Base-by-base conservation (phyloP, 768 basidiomycete species). In the Lactarius quietus region DNA sequence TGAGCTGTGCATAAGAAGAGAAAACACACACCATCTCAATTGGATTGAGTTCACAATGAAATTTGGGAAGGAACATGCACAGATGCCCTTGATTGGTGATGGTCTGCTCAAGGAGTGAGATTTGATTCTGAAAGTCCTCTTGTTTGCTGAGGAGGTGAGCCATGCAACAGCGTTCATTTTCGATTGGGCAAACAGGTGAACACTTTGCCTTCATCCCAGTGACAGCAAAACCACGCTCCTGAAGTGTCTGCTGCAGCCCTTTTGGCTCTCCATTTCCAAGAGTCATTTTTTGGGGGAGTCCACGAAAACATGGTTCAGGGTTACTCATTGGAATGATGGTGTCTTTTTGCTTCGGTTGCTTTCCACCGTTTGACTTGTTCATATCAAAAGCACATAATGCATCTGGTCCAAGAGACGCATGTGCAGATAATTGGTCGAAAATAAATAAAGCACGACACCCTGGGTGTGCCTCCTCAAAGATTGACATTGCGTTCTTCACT, bases 111-210 rank as follows among this genome's bases (percentile, higher is more conserved):
- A 59, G 45, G 6, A 51, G 18, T 6, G 58, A 59, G 0, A 8
- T 18, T 15, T 59, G 58, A 0, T 33, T 1, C 1, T 1, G 1
- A 15, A 59, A 59, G 23, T 59, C n/a, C 1, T 48, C 31, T 10
- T 59, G 45, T 15, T 51, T n/a, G 43, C 58, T 59, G 33, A 59
- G 58, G 17, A 51, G 43, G 28, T n/a, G 10, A 6, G 57, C 58
- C 58, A 59, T 59, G 45, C 58, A 59, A 15, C 33, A 59, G 2
- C 23, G 8, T 5, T 48, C 18, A 10, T 48, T 59, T 7, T 59
- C 20, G 1, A 31, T 4, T 10, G 59, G 33, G 20, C 45, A 59
- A 17, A 59, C n/a, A 6, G 59, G 59, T 20, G n/a, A 31, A 6
- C 59, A 59, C 10, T 48, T 35, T 0, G 45, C 31, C 6, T 6